phyloP scores from a whole-genome alignment of 2,329 filamentous ascomycete species.

The Trichoderma brevicompactum region DNA sequence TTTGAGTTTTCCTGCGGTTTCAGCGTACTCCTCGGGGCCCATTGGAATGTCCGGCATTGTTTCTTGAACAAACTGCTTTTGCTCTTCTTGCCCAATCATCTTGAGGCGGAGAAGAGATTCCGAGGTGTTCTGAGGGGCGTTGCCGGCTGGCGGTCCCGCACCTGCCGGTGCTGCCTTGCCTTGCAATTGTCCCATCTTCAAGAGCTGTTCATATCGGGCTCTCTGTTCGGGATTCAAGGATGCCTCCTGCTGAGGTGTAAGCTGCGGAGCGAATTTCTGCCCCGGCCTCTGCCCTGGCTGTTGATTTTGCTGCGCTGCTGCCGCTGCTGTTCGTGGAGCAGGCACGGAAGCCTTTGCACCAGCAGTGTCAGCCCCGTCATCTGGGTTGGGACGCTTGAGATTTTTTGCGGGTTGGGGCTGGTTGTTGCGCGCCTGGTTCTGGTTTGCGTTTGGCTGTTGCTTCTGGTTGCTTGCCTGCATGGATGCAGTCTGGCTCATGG shows the following conservation, averaged over 20 bases:
- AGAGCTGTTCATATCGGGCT: conserved; percentile 48
- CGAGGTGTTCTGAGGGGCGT: conserved; percentile 24
- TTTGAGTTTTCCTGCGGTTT: conserved; percentile 51
- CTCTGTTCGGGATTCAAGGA: conserved; percentile 51
- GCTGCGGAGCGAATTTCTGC: conserved; percentile 34
- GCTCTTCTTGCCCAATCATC: conserved; percentile 47
- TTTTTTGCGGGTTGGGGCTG: conserved; percentile 45
- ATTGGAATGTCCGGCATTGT: conserved; percentile 52
- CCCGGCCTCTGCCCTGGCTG: conserved; percentile 33
- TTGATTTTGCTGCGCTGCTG: conserved; percentile 34
- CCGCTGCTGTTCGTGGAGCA: conserved; percentile 34
- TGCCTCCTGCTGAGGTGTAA: conserved; percentile 45
- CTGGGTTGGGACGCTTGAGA: conserved; percentile 56
- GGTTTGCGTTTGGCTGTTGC: conserved; percentile 36
- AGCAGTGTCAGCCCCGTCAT: conserved; percentile 47
- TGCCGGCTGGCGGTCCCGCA: conserved; percentile 1
- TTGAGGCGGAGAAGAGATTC: conserved; percentile 41
- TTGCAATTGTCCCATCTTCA: conserved; percentile 39
- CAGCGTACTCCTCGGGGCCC: conserved; percentile 49
- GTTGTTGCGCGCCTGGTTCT: conserved; percentile 36
- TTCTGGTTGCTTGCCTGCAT: conserved; percentile 40
- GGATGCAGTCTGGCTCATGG: conserved; percentile 49
- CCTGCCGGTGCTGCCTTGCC: conserved; percentile 31
- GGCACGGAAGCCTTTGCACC: conserved; percentile 32
- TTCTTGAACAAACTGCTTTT: conserved; percentile 46